Base-by-base conservation (phyloP, 2,329 filamentous ascomycete genomes). In the Davidsoniella neocaledoniae region DNA sequence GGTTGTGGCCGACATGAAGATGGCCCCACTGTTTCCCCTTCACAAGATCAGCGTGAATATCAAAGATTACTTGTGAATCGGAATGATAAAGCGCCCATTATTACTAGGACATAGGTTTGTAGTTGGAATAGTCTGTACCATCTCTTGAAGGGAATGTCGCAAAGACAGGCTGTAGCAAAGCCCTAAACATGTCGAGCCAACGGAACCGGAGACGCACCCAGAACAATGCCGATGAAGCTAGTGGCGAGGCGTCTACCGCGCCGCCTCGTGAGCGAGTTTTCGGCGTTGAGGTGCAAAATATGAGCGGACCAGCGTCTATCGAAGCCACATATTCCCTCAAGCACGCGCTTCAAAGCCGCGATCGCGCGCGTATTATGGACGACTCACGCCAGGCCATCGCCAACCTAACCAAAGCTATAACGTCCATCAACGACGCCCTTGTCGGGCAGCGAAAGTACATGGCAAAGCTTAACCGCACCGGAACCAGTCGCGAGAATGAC, bases 391-490 rank as follows among this genome's bases (percentile, higher is more conserved):
- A 26, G 2, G 47, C 44, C 19, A 49, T 50, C 26, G n/a, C 43
- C 4, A 38, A 45, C 38, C 49, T 53, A 14, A 46, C 26, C 47
- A 42, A 43, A 8, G 51, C 51, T 10, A 49, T 53, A 17, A 33
- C 39, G 12, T 21, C 48, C 17, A 38, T 50, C 25, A 53, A 53
- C 23, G 47, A 53, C 23, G 43, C 51, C 14, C 47, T 53, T 9
- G 8, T 50, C 8, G 43, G 41, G 8, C 51, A 53, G 44, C 47
- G 47, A 16, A 43, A 40, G 8, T 12, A 41, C 16, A 39, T 53
- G 14, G 23, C 44, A n/a, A 46, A 46, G n/a, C 25, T 46, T n/a
- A 23, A 42, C 16, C 43, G 47, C 14, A 17, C 39, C 26, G 37
- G 19, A 8, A 17, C 39, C 7, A 4, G 26, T 10, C 25, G 38